phyloP scores from a whole-genome alignment of 805 yeast species.

The Lachancea sp. region DNA sequence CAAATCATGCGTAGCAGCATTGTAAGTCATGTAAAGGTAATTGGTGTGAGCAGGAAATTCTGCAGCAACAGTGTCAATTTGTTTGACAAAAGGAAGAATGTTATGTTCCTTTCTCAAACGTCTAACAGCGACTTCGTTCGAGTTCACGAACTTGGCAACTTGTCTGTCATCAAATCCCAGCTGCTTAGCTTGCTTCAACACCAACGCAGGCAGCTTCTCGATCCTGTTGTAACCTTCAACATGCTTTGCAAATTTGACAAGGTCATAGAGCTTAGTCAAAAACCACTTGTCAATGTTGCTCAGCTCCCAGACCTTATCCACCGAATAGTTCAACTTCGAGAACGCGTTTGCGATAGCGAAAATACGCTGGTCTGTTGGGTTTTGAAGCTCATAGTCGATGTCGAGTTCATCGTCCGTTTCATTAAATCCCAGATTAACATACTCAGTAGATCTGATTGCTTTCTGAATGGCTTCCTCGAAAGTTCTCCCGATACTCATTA shows the following conservation, averaged over 20 bases:
- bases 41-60: conserved; percentile 97
- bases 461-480: conserved; percentile 97
- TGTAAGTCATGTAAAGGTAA: conserved; percentile 90
- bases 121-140: conserved; percentile 90
- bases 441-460: conserved; percentile 88
- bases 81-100: conserved; percentile 86
- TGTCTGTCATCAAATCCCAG: conserved; percentile 96
- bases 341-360: conserved; percentile 96
- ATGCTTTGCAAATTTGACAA: conserved; percentile 64
- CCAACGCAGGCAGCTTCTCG: conserved; percentile 51
- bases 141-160: conserved; percentile 78
- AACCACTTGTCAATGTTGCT: conserved; percentile 96
- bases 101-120: conserved; percentile 82
- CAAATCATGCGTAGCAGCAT: conserved; percentile 83
- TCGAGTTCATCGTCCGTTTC: conserved; percentile 85
- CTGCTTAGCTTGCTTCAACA: conserved; percentile 84
- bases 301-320: conserved; percentile 84
- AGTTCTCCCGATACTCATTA: conserved; percentile 95
- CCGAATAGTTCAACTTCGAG: conserved; percentile 71
- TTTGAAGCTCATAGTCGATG: conserved; percentile 86
- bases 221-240: conserved; percentile 50
- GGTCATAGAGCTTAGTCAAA: conserved; percentile 72
- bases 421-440: conserved; percentile 90
- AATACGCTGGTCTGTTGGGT: conserved; percentile 95
- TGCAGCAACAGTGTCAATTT: conserved; percentile 97